Evolutionary conservation across 805 yeast genomes (phyloP), one percentile per base, ranked within the genome.

Genomic region (Candida gorgasii): DNA sequence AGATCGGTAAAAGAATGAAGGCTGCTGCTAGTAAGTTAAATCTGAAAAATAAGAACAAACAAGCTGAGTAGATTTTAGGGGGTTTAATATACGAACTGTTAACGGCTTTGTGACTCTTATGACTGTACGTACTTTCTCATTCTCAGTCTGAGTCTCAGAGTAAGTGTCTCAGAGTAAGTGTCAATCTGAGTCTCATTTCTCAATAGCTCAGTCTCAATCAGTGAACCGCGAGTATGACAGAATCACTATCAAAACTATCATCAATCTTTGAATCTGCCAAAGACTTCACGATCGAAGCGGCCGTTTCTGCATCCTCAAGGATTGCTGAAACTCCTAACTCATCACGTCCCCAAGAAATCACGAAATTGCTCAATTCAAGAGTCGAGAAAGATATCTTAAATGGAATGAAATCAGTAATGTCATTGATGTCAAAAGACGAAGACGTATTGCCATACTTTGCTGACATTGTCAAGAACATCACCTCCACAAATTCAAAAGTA

Each of bases 391-490:
- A 71, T 31, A 59, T 65, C 12, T 49, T 66, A 35, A 61, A 57
- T 40, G 76, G 76, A 5, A 66, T 71, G 69, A 67, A 63, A 45
- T 61, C 69, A 42, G 72, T 70, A 18, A 58, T 66, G 20, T 60
- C 72, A n/a, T 49, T 66, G 27, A 57, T 70, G 13, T 54, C 74
- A 0, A 50, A 65, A 37, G 75, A 74, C 6, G 74, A 60, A 40
- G 74, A 69, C 42, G 75, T 62, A n/a, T 38, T 57, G 20, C 56
- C 56, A 13, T 71, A 62, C 55, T 92, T 88, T 69, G 89, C 97
- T 0, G 90, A 86, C 54, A 93, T 93, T 4, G 84, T 93, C 43
- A 92, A 90, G 62, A 89, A 89, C 60, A 81, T 90, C 26, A 85
- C 88, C 5, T 82, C 92, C 14, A 52, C 72, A 4, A 63, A 68